phyloP scores from a whole-genome alignment of 306 rosid genomes.

The Glycine soja region DNA sequence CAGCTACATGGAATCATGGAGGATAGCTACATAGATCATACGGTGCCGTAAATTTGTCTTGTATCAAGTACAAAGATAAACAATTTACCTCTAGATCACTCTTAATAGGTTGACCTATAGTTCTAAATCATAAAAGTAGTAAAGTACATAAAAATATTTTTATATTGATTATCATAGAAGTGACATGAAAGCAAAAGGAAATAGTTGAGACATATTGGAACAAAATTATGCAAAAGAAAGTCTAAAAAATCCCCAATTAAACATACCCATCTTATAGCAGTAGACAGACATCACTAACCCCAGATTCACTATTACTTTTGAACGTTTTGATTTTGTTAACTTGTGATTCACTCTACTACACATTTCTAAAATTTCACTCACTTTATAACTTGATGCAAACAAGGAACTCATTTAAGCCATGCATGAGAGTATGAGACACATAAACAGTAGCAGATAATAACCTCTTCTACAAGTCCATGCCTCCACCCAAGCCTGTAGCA shows the following conservation, averaged over 20 bases:
- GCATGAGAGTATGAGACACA: conserved; percentile 16
- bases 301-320: conserved; percentile 5
- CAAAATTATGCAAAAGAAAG: conserved; percentile 17
- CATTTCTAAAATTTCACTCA: not conserved
- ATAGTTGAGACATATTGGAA: conserved; percentile 20
- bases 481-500: conserved; percentile 99
- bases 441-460: conserved; percentile 45
- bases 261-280: conserved; percentile 11
- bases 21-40: not conserved
- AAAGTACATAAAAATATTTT: not conserved
- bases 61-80: not conserved
- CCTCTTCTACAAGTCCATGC: conserved; percentile 95
- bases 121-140: not conserved
- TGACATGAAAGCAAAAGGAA: not conserved
- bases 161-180: conserved; percentile 12
- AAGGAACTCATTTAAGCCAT: conserved; percentile 24
- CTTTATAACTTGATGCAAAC: conserved; percentile 6
- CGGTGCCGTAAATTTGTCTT: not conserved
- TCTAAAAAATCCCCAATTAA: conserved; percentile 25
- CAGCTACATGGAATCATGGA: not conserved
- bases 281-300: conserved; percentile 5
- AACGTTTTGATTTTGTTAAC: conserved; percentile 25
- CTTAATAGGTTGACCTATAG: not conserved
- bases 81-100: not conserved
- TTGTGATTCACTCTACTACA: conserved; percentile 7